phyloP scores from a whole-genome alignment of 495 filamentous ascomycete species.

The Rhypophila decipiens region DNA sequence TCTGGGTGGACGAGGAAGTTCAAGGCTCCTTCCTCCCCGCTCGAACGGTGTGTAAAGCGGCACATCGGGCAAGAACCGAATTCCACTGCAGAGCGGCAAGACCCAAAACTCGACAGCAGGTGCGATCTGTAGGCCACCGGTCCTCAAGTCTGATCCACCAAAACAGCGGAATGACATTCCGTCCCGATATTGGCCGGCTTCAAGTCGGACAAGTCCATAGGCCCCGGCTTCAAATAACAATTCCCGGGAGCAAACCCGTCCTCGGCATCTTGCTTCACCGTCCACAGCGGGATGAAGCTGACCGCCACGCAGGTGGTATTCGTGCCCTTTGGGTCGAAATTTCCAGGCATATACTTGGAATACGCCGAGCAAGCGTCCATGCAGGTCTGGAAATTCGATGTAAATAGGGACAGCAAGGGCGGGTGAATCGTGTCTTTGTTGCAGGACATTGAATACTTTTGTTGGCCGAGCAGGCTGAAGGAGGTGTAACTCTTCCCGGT shows the following conservation, averaged over 20 bases:
- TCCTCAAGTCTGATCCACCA: too few relatives aligned
- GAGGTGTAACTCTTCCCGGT: slow-evolving; percentile 24
- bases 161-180: slow-evolving; percentile 20
- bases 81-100: too few relatives aligned
- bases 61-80: too few relatives aligned
- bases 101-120: too few relatives aligned
- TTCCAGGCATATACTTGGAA: slow-evolving; percentile 23
- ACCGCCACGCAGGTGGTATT: slow-evolving; percentile 35
- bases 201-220: slow-evolving; percentile 27
- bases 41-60: too few relatives aligned
- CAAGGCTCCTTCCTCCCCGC: too few relatives aligned
- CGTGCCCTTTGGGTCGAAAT: slow-evolving; percentile 17
- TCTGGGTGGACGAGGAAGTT: too few relatives aligned
- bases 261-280: slow-evolving; percentile 23
- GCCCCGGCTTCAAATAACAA: slow-evolving; percentile 40
- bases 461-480: slow-evolving; percentile 18
- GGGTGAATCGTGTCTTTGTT: slow-evolving; percentile 26
- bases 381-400: slow-evolving; percentile 34
- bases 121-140: too few relatives aligned
- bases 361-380: slow-evolving; percentile 44
- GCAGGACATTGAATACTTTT: slow-evolving; percentile 35
- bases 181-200: slow-evolving; percentile 20
- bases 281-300: slow-evolving; percentile 40
- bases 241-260: slow-evolving; percentile 31
- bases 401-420: slow-evolving; percentile 32